Conservation (phyloP, 371 early-diverging fungal genomes). For the Haplosporangium sp. region DNA sequence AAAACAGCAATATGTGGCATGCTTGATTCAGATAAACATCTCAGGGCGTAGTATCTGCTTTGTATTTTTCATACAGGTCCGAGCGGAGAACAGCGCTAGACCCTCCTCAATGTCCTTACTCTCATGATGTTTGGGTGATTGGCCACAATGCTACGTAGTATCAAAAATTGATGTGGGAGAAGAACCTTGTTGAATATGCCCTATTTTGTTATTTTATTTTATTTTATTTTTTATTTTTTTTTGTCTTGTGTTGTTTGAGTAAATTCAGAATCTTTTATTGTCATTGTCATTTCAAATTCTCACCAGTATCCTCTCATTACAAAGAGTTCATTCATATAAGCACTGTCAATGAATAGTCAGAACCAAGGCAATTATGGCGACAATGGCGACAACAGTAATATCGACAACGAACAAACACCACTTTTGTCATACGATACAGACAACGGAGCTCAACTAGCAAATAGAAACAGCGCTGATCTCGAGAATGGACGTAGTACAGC, state of each 20-base stretch:
- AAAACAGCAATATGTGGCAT: too few relatives aligned
- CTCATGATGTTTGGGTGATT: too few relatives aligned
- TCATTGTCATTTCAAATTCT: too few relatives aligned
- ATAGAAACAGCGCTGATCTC: background rate
- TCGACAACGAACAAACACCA: conserved; percentile 22
- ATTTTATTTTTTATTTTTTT: too few relatives aligned
- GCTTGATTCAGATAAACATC: too few relatives aligned
- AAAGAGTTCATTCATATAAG: too few relatives aligned
- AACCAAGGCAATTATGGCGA: background rate
- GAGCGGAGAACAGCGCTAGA: background rate
- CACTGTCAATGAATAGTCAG: background rate
- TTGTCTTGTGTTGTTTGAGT: too few relatives aligned
- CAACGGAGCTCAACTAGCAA: background rate
- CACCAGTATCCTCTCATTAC: too few relatives aligned
- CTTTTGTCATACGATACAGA: conserved; percentile 2
- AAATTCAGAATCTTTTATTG: too few relatives aligned
- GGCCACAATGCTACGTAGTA: too few relatives aligned
- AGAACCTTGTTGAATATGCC: background rate
- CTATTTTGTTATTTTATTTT: background rate
- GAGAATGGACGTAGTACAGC: background rate
- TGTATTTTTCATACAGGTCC: conserved; percentile 6
- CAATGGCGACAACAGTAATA: conserved; percentile 3
- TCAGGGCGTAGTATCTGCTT: background rate
- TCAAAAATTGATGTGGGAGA: background rate
- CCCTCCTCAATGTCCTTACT: too few relatives aligned